These are phyloP conservation scores for Triticum timopheevii DNA, from an alignment of 176 grass and related monocot genomes.

Conservation along the genomic window DNA sequence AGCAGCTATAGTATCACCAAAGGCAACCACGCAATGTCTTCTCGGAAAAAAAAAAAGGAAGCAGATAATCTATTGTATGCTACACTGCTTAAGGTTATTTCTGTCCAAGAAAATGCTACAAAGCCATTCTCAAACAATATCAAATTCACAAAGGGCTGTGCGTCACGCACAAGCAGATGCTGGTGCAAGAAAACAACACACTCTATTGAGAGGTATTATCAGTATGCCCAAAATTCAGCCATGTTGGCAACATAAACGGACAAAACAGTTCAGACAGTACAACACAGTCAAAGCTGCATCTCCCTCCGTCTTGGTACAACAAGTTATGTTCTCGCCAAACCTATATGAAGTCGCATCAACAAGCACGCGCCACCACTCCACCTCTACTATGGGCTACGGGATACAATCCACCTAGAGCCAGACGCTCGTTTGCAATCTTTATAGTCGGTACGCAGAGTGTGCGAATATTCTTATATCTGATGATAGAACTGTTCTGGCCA, in stretches of 20 bases:
- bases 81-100: no score
- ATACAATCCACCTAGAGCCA: constrained; percentile 1
- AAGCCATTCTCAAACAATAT: neutral
- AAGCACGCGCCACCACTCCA: neutral
- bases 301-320: neutral
- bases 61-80: no score
- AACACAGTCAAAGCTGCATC: neutral
- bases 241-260: neutral
- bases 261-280: neutral
- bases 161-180: neutral
- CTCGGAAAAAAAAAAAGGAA: no score
- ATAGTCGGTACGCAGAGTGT: neutral
- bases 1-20: no score
- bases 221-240: neutral
- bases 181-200: neutral
- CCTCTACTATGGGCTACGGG: neutral
- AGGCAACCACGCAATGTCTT: no score
- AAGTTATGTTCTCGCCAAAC: neutral
- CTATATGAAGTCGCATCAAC: neutral
- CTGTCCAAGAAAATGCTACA: no score
- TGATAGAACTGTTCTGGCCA: constrained; percentile 79
- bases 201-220: neutral
- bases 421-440: neutral
- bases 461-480: neutral
- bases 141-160: neutral